Conservation (phyloP, 202 grass and related monocot species). For the Schoenoplectus tabernaemontani region DNA sequence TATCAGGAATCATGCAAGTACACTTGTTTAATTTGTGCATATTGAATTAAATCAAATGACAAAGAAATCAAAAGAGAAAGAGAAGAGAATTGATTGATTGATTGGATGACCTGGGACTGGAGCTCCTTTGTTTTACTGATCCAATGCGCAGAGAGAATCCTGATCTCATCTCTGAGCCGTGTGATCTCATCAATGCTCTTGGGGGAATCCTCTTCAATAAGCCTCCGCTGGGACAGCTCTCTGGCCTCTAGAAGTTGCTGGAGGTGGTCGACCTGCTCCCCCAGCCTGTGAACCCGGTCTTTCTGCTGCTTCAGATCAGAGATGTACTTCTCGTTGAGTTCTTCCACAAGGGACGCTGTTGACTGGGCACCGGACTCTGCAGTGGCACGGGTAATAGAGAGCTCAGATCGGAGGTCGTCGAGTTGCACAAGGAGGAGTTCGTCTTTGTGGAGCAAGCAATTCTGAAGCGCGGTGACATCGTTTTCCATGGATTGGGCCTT, state of each 20-base stretch:
- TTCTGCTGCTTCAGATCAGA: slow-evolving; percentile 52
- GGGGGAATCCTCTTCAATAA: slow-evolving; percentile 66
- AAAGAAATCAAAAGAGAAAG: not conserved
- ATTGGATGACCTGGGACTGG: slow-evolving; percentile 57
- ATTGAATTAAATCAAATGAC: not conserved
- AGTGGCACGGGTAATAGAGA: slow-evolving; percentile 53
- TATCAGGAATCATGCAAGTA: not conserved
- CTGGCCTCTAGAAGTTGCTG: slow-evolving; percentile 58
- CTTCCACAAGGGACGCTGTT: slow-evolving; percentile 55
- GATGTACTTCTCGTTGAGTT: slow-evolving; percentile 63
- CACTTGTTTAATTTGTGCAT: not conserved
- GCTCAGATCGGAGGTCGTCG: slow-evolving; percentile 51
- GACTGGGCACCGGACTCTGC: slow-evolving; percentile 72
- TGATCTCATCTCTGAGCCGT: slow-evolving; percentile 79
- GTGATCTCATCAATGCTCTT: slow-evolving; percentile 66
- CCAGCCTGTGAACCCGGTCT: slow-evolving; percentile 59
- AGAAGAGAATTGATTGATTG: not conserved
- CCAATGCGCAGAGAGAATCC: slow-evolving; percentile 75
- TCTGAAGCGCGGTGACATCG: slow-evolving; percentile 58
- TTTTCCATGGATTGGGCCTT: slow-evolving; percentile 68
- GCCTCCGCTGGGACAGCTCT: slow-evolving; percentile 64
- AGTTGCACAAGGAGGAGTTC: slow-evolving; percentile 49
- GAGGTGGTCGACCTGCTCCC: slow-evolving; percentile 58
- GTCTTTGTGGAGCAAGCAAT: slow-evolving; percentile 51
- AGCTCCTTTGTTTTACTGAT: slow-evolving; percentile 80